Conservation (phyloP, 441 rosid genomes). For the Kokia cookei region DNA sequence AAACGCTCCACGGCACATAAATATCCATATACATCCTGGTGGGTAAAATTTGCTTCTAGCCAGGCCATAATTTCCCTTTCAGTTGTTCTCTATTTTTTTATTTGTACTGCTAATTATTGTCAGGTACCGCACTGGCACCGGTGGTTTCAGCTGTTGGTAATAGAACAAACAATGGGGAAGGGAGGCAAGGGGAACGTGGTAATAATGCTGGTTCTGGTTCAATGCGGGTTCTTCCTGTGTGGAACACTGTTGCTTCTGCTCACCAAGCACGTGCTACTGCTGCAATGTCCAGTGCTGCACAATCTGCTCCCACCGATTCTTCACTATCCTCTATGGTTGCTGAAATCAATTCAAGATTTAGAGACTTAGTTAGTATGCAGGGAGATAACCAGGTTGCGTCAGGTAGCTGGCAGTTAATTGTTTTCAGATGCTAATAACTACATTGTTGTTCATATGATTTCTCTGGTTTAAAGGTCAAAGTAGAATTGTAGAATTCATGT, state of each 20-base stretch:
- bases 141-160: constrained; percentile 48
- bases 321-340: constrained; percentile 30
- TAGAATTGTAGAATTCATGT: constrained; percentile 12
- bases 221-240: constrained; percentile 31
- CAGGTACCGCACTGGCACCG: constrained; percentile 59
- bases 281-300: constrained; percentile 30
- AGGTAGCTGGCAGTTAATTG: constrained; percentile 33
- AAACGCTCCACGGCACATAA: constrained; percentile 65
- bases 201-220: constrained; percentile 36
- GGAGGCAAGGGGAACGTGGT: constrained; percentile 42
- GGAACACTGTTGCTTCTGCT: constrained; percentile 44
- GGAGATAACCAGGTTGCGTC: constrained; percentile 45
- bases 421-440: constrained; percentile 3
- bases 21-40: constrained; percentile 99
- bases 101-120: not conserved
- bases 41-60: constrained; percentile 20
- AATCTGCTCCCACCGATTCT: constrained; percentile 34
- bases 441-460: not conserved
- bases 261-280: constrained; percentile 39
- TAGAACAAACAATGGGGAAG: constrained; percentile 45
- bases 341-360: constrained; percentile 43
- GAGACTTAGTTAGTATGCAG: constrained; percentile 36
- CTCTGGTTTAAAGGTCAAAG: constrained; percentile 23
- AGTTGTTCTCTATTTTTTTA: not conserved
- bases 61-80: not conserved